Conservation (phyloP, 768 basidiomycete species). For the Trametes gibbosa region DNA sequence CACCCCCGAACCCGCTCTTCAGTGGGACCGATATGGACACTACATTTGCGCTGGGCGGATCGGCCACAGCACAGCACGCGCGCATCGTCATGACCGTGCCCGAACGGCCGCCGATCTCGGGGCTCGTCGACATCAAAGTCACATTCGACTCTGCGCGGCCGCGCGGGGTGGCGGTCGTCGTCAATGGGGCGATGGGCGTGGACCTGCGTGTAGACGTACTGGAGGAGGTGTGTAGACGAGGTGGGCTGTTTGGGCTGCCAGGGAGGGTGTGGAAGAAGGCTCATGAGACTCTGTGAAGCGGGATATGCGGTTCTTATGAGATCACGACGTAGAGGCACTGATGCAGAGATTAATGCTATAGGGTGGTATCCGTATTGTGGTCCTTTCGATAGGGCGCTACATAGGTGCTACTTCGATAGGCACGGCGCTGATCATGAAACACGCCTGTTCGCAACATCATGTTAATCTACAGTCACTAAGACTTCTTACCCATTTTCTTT, state of each 20-base stretch:
- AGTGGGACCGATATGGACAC: slow-evolving; percentile 38
- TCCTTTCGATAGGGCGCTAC: no score
- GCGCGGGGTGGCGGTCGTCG: slow-evolving; percentile 54
- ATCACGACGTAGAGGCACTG: no score
- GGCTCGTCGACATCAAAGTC: slow-evolving; percentile 63
- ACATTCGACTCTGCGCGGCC: slow-evolving; percentile 55
- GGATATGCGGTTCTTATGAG: no score
- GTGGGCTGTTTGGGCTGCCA: slow-evolving; percentile 65
- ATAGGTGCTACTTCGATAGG: no score
- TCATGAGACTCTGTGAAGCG: slow-evolving; percentile 7
- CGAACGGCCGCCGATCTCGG: slow-evolving; percentile 60
- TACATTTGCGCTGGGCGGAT: slow-evolving; percentile 26
- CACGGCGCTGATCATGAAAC: no score
- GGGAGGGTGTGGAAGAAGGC: slow-evolving; percentile 56
- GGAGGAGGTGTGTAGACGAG: slow-evolving; percentile 71
- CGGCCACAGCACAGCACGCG: slow-evolving; percentile 32
- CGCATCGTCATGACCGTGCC: slow-evolving; percentile 67
- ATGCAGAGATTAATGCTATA: no score
- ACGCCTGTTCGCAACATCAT: no score
- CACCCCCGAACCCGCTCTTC: slow-evolving; percentile 34
- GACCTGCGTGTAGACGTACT: slow-evolving; percentile 46
- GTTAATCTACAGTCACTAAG: no score
- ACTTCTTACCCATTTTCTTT: no score
- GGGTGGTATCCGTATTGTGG: neutral
- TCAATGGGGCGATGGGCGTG: slow-evolving; percentile 54